Evolutionary conservation across 2,329 filamentous ascomycete species (phyloP).

Genomic region (Verticillium alfalfae): DNA sequence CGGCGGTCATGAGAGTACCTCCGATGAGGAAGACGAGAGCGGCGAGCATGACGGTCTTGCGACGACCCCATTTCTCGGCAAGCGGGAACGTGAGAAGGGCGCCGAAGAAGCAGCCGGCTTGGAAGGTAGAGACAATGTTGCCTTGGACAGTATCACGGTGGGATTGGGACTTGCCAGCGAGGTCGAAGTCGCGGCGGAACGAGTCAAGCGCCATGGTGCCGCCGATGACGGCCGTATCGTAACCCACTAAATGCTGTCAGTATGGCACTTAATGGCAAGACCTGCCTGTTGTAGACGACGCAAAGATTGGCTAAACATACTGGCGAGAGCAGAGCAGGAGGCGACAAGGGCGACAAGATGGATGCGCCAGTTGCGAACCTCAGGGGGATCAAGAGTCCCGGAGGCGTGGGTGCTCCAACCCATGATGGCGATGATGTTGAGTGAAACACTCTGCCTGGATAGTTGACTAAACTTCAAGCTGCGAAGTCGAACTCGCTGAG

Average conservation of each 20-base stretch:
- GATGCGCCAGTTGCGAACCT: slow-evolving; percentile 21
- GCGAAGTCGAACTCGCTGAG: not conserved
- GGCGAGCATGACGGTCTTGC: slow-evolving; percentile 37
- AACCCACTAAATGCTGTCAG: slow-evolving; percentile 19
- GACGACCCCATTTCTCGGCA: slow-evolving; percentile 40
- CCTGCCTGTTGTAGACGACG: no score
- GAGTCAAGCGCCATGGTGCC: slow-evolving; percentile 31
- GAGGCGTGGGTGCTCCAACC: slow-evolving; percentile 19
- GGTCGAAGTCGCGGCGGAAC: slow-evolving; percentile 27
- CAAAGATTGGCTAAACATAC: slow-evolving; percentile 7
- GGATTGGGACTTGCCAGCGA: slow-evolving; percentile 16
- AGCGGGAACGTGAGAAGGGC: slow-evolving; percentile 36
- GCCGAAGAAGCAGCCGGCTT: slow-evolving; percentile 33
- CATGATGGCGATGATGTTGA: slow-evolving; percentile 6
- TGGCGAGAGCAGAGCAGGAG: slow-evolving; percentile 19
- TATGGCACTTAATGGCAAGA: not conserved
- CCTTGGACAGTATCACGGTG: slow-evolving; percentile 25
- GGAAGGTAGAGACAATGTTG: slow-evolving; percentile 18
- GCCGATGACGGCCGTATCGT: slow-evolving; percentile 31
- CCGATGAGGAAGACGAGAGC: slow-evolving; percentile 33
- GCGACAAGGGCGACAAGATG: slow-evolving; percentile 18
- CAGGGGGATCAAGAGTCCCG: slow-evolving; percentile 15
- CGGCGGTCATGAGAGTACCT: slow-evolving; percentile 25
- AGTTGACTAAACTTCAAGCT: not conserved
- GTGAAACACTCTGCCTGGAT: not conserved